Percentiles rank a stretch among this genome's conserved stretches.
Evolutionary conservation across 177 flowering plant species (phyloP).

Genomic region (Vitis hybrid): DNA sequence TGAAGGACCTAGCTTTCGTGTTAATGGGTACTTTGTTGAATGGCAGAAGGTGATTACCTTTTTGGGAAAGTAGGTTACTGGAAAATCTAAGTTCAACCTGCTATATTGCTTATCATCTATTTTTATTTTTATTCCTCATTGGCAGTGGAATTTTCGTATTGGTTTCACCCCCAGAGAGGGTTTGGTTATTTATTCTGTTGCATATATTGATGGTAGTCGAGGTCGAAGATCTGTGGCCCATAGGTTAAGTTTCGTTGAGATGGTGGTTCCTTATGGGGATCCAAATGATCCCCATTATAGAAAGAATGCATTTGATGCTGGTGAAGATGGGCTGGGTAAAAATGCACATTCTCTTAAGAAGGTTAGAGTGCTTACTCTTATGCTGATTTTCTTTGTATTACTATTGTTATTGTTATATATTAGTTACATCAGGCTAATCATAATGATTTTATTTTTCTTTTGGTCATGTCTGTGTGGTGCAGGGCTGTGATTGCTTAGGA

Average conservation of each 20-base stretch:
- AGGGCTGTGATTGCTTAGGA: slow-evolving; percentile 98
- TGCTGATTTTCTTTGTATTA: not conserved
- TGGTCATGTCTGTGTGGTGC: slow-evolving; percentile 11
- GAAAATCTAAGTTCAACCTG: not conserved
- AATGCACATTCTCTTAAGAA: slow-evolving; percentile 95
- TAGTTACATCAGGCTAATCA: not conserved
- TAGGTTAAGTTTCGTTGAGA: slow-evolving; percentile 94
- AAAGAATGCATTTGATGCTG: slow-evolving; percentile 99
- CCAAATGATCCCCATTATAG: slow-evolving; percentile 97
- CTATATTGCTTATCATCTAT: not conserved
- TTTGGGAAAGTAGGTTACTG: slow-evolving; percentile 1
- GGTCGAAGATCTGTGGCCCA: slow-evolving; percentile 71
- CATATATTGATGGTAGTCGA: slow-evolving; percentile 87
- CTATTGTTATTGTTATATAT: not conserved
- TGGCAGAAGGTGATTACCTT: slow-evolving; percentile 79
- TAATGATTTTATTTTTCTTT: not conserved
- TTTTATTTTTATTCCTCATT: slow-evolving; percentile 15
- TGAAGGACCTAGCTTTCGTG: slow-evolving; percentile 96
- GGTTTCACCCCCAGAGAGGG: slow-evolving; percentile 98
- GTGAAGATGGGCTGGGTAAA: slow-evolving; percentile 98
- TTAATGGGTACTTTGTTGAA: slow-evolving; percentile 72
- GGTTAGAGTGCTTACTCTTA: slow-evolving; percentile 32
- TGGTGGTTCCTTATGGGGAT: slow-evolving; percentile 99
- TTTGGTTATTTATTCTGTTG: slow-evolving; percentile 82
- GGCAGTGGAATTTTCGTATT: slow-evolving; percentile 93